Evolutionary conservation across 2,329 filamentous ascomycete species (phyloP).

Genomic region (Aureobasidium sp.): DNA sequence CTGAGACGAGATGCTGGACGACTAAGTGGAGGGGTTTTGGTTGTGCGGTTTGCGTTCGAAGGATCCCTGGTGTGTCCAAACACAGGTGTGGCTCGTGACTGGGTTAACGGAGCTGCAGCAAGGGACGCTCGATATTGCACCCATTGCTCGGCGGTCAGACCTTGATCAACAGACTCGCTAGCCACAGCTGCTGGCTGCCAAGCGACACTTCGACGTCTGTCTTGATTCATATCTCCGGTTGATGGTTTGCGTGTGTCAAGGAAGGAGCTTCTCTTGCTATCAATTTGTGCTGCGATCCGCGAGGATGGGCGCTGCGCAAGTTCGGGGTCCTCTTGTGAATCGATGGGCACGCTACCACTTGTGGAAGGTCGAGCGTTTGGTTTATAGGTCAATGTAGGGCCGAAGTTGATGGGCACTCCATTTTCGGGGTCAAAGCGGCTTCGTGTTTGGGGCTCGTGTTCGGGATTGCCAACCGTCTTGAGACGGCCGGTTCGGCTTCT

Average conservation of each 20-base stretch:
- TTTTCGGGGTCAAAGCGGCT: slow-evolving; percentile 28
- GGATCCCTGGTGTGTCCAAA: slow-evolving; percentile 12
- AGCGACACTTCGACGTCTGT: slow-evolving; percentile 57
- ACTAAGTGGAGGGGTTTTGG: slow-evolving; percentile 23
- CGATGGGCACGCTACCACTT: slow-evolving; percentile 31
- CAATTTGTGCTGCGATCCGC: background rate
- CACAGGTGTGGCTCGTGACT: slow-evolving; percentile 5
- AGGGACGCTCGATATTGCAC: slow-evolving; percentile 67
- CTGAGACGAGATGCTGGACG: slow-evolving; percentile 22
- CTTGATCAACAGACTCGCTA: slow-evolving; percentile 41
- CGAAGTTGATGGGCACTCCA: slow-evolving; percentile 73
- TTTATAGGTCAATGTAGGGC: slow-evolving; percentile 67
- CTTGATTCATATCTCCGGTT: slow-evolving; percentile 30
- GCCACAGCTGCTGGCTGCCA: slow-evolving; percentile 69
- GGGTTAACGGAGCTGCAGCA: slow-evolving; percentile 45
- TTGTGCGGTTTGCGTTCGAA: background rate
- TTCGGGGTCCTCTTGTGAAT: background rate
- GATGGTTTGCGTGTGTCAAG: slow-evolving; percentile 25
- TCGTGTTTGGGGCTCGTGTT: slow-evolving; percentile 39
- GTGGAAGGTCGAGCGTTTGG: slow-evolving; percentile 50
- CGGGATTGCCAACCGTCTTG: slow-evolving; percentile 62
- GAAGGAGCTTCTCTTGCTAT: slow-evolving; percentile 26
- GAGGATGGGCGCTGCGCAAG: slow-evolving; percentile 14
- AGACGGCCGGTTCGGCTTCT: slow-evolving; percentile 71
- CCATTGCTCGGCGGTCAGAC: slow-evolving; percentile 70